Evolutionary conservation across 768 basidiomycete genomes (phyloP), one percentile per base, ranked within the genome.

Genomic region (Amanita inopinata): DNA sequence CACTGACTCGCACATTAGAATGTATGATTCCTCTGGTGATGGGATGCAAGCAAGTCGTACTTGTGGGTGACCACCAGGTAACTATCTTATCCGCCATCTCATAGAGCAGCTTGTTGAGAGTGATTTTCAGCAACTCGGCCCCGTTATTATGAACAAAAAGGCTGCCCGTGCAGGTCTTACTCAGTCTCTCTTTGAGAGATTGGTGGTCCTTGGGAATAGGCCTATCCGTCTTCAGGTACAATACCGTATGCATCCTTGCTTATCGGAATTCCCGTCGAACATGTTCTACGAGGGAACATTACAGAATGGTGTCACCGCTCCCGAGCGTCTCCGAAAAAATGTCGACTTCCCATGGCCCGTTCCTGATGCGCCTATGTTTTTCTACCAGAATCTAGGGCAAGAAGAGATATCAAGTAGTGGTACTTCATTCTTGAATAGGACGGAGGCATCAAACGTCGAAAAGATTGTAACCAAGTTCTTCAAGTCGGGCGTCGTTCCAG

Each of bases 91-190:
- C 10, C n/a, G 10, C 14, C n/a, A n/a, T n/a, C n/a, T n/a, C n/a
- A n/a, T n/a, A n/a, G n/a, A n/a, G n/a, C n/a, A n/a, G n/a, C n/a
- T n/a, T n/a, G n/a, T n/a, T n/a, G n/a, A n/a, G 17, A 23, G 22
- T 20, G 2, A 25, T 22, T 4, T 34, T 20, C 23, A 86, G 69
- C 96, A 98, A 73, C 81, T 98, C 38, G 96, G 96, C 1, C 96
- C 96, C 5, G 96, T 98, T 54, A 97, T 99, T 60, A 98, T 99
- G 96, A 99, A 98, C 76, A 99, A 99, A 77, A 98, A 99, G 58
- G 96, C 96, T 0, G 94, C 96, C 2, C 87, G 92, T n/a, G 96
- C 96, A 3, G 96, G 96, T 14, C 75, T 99, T 28, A 97, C 93
- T 0, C 96, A 98, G 56, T 99, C 96, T 0, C 80, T 99, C 14